Conservation (phyloP, 169 alveolate genomes). For the Miamiensis avidus region DNA sequence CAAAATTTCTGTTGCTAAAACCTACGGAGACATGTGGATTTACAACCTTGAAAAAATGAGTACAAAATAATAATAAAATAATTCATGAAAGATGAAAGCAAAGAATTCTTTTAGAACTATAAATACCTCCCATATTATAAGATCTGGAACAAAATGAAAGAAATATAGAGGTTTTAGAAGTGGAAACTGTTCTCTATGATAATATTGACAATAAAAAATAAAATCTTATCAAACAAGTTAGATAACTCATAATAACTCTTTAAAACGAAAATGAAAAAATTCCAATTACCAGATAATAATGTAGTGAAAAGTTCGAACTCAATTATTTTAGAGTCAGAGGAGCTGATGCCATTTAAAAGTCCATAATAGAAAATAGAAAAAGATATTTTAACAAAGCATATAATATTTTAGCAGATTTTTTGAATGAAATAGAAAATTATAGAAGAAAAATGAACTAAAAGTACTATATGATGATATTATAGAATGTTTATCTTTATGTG, state of each 20-base stretch:
- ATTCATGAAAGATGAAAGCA: conserved; percentile 19
- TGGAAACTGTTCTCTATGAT: neutral
- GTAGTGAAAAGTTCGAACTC: conserved; percentile 16
- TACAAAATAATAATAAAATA: conserved; percentile 11
- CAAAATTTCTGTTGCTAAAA: conserved; percentile 15
- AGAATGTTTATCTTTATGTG: too few relatives aligned
- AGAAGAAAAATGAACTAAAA: too few relatives aligned
- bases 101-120: conserved; percentile 27
- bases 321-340: conserved; percentile 35
- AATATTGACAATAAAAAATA: neutral
- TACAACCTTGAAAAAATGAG: too few relatives aligned
- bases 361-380: too few relatives aligned
- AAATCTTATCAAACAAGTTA: neutral
- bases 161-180: conserved; percentile 16
- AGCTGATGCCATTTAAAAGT: conserved; percentile 30
- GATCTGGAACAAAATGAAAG: conserved; percentile 28
- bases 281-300: neutral
- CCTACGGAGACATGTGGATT: conserved; percentile 47
- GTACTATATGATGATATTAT: too few relatives aligned
- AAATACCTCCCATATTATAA: conserved; percentile 9
- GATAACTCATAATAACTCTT: conserved; percentile 12
- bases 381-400: too few relatives aligned
- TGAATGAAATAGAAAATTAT: too few relatives aligned
- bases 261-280: conserved; percentile 30
- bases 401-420: too few relatives aligned